Conservation (phyloP, 345 rosid genomes). For the Eucalyptus marginata region DNA sequence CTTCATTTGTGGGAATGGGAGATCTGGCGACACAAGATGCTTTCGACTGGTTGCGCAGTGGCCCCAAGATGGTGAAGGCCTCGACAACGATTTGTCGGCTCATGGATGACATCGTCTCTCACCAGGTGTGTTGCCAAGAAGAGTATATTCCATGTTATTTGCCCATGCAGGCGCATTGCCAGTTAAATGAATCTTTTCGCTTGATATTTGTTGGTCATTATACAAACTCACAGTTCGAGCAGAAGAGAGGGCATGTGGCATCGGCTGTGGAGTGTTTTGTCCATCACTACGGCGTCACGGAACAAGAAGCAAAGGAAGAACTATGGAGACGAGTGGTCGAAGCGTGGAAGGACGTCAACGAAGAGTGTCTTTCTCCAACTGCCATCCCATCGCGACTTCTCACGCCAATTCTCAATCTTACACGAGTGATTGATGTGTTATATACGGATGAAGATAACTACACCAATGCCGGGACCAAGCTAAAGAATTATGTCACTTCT, state of each 20-base stretch:
- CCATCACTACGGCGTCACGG: neutral
- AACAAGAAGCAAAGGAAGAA: neutral
- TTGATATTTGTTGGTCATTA: neutral
- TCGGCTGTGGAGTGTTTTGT: neutral
- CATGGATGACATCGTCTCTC: neutral
- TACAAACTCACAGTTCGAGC: neutral
- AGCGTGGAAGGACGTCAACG: constrained; percentile 15
- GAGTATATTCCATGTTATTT: neutral
- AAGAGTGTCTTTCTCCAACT: neutral
- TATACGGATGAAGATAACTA: constrained; percentile 6
- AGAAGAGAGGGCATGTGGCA: neutral
- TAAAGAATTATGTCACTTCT: neutral
- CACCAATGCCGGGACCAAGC: neutral
- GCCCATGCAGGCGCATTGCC: neutral
- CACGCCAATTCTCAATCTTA: neutral
- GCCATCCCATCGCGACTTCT: neutral
- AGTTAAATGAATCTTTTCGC: neutral
- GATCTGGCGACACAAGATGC: neutral
- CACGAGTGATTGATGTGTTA: neutral
- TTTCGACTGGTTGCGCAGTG: neutral
- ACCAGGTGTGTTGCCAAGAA: neutral
- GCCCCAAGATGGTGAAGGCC: neutral
- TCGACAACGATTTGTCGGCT: neutral
- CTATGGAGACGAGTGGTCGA: neutral
- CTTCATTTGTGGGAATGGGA: neutral